Percentiles rank a stretch among this genome's conserved stretches.
These are phyloP conservation scores for Helianthus tuberosus DNA, from an alignment of 129 eudicot species.

Conservation along the genomic window DNA sequence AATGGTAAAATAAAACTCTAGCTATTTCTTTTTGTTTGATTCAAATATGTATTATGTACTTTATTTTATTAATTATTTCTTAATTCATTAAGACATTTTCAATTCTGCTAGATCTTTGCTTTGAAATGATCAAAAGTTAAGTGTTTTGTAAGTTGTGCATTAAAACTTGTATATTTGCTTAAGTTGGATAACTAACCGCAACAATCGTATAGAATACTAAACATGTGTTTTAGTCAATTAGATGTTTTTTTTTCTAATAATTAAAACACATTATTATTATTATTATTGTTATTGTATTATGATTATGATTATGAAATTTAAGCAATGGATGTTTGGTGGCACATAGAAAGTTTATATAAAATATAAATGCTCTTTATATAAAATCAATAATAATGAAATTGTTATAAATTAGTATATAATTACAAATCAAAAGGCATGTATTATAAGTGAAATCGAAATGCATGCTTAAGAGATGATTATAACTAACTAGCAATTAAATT, in stretches of 20 bases:
- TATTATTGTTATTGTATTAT: background rate
- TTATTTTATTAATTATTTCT: background rate
- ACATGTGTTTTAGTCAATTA: conserved; percentile 6
- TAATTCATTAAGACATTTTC: conserved; percentile 26
- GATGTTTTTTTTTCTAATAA: background rate
- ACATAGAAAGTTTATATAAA: background rate
- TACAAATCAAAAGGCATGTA: background rate
- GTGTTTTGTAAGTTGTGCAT: conserved; percentile 15
- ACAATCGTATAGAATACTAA: background rate
- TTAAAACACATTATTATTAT: background rate
- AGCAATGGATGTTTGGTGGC: background rate
- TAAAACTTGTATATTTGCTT: background rate
- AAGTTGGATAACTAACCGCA: conserved; percentile 12
- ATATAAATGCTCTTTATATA: background rate
- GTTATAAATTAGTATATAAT: background rate
- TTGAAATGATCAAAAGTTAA: conserved; percentile 28
- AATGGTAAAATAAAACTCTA: background rate
- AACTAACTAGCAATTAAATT: background rate
- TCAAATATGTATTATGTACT: background rate
- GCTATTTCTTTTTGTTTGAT: background rate
- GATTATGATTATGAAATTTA: background rate
- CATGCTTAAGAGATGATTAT: background rate
- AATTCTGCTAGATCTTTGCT: conserved; percentile 29
- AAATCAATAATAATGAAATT: background rate
- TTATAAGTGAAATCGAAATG: background rate